A percentile compares a stretch with the other conserved stretches of the same genome.
phyloP scores from a whole-genome alignment of 2,329 filamentous ascomycete species.

The Colletotrichum sp. region DNA sequence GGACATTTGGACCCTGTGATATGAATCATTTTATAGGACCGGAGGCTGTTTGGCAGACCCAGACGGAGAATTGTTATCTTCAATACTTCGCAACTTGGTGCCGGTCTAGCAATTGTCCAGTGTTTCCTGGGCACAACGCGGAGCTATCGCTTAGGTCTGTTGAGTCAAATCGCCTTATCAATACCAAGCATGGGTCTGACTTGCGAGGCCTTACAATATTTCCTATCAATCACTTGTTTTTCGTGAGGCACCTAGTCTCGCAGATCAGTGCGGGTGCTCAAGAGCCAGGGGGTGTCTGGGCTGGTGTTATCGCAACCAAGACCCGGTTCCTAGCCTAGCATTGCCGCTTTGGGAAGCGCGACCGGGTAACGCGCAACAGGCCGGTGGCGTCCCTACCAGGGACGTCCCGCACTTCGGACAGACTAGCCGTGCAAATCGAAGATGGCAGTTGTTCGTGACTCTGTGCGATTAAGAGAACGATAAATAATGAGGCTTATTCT shows the following conservation, averaged over 20 bases:
- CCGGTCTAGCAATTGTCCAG: neutral
- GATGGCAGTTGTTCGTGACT: neutral
- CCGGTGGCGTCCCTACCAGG: neutral
- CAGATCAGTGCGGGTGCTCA: neutral
- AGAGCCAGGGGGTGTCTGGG: neutral
- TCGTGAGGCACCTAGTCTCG: neutral
- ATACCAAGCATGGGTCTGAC: neutral
- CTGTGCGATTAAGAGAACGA: neutral
- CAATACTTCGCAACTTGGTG: neutral
- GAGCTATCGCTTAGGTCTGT: neutral
- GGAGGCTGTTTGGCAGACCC: neutral
- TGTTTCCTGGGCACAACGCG: neutral
- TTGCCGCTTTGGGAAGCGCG: neutral
- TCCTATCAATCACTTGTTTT: accelerated
- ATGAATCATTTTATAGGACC: neutral
- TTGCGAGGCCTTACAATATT: neutral
- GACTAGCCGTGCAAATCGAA: neutral
- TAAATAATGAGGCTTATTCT: neutral
- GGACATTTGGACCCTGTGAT: neutral
- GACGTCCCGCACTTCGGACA: neutral
- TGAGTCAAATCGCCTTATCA: neutral
- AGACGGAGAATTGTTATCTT: neutral
- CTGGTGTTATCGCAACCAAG: neutral
- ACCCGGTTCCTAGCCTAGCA: neutral
- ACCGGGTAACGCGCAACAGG: accelerated